Conservation (phyloP, 257 asterid species). For the Fraxinus anomala region DNA sequence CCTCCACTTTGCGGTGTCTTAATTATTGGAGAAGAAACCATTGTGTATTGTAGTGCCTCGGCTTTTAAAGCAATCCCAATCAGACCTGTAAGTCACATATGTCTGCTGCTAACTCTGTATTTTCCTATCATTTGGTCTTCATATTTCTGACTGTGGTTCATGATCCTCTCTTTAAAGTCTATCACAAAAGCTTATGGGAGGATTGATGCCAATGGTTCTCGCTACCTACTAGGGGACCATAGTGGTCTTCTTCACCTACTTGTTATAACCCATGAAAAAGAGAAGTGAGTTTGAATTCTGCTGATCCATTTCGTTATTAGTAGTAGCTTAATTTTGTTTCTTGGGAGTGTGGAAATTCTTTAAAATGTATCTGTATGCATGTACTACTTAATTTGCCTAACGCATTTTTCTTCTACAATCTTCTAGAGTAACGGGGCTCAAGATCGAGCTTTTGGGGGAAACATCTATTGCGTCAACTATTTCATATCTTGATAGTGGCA, state of each 20-base stretch:
- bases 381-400: constrained; percentile 20
- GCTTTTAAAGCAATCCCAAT: constrained; percentile 83
- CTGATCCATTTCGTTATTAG: constrained; percentile 8
- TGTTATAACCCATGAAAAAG: constrained; percentile 88
- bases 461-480: constrained; percentile 88
- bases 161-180: constrained; percentile 49
- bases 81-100: constrained; percentile 65
- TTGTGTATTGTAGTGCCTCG: constrained; percentile 85
- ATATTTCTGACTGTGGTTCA: constrained; percentile 26
- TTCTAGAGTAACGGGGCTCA: constrained; percentile 81
- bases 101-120: constrained; percentile 22
- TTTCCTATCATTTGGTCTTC: constrained; percentile 14
- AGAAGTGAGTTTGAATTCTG: constrained; percentile 58
- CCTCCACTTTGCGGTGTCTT: constrained; percentile 94
- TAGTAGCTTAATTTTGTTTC: not conserved
- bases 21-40: constrained; percentile 92
- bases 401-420: constrained; percentile 20
- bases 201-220: constrained; percentile 92
- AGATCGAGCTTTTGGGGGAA: constrained; percentile 86
- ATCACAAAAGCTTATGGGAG: constrained; percentile 84
- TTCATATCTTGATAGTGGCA: constrained; percentile 86
- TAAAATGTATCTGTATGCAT: not conserved
- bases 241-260: constrained; percentile 79
- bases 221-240: constrained; percentile 89
- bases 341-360: not conserved